These are phyloP conservation scores for Barbarea vulgaris DNA, from an alignment of 345 rosid genomes.

Conservation along the genomic window DNA sequence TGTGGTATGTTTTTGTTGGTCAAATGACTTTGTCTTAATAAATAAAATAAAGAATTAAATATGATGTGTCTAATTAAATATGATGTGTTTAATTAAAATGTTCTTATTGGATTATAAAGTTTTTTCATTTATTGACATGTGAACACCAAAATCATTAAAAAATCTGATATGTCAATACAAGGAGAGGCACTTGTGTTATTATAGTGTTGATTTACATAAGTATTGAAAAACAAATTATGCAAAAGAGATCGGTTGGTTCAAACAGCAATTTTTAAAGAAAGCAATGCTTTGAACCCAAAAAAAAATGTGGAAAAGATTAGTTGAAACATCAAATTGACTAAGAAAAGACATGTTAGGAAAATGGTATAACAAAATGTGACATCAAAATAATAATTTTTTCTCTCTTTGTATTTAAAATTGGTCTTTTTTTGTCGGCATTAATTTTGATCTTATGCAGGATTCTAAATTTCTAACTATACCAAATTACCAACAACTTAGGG, in stretches of 20 bases:
- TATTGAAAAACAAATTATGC: not conserved
- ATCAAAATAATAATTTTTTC: not conserved
- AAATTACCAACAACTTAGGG: not conserved
- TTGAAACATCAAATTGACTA: not conserved
- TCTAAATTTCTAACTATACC: not conserved
- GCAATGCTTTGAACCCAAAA: not conserved
- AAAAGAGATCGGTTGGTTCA: not conserved
- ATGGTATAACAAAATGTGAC: not conserved
- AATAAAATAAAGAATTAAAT: no score
- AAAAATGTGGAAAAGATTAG: not conserved
- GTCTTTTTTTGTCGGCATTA: not conserved
- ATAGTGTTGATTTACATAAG: not conserved
- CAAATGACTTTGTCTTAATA: no score
- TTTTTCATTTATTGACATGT: no score
- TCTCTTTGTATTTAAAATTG: not conserved
- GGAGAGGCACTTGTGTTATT: no score
- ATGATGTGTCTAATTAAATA: no score
- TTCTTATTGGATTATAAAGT: no score
- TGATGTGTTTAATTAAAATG: no score
- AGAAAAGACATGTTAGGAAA: not conserved
- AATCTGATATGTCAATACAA: no score
- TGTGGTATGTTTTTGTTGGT: no score
- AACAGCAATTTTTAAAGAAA: not conserved
- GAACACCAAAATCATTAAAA: no score
- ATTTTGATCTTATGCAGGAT: not conserved